Base-by-base conservation (phyloP, 768 basidiomycete genomes). In the Xerocomellus intermedius region DNA sequence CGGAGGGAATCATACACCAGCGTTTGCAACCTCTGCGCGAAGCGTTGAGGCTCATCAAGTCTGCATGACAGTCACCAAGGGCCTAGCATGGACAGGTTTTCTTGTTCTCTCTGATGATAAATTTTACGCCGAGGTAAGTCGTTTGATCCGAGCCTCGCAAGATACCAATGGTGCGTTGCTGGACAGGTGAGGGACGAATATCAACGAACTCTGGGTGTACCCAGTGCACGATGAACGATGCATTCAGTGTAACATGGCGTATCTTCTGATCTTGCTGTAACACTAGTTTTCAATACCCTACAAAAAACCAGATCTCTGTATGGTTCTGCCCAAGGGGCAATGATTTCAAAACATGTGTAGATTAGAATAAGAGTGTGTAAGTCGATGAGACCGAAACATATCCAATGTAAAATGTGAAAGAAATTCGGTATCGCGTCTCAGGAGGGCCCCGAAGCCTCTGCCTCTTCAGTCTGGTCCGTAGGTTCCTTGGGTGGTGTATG, bases 1-100 rank as follows among this genome's bases (percentile, higher is more conserved):
- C 48, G 88, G 87, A 39, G 85, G 84, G n/a, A 91, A 91, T 63
- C 89, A 91, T 62, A 89, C 89, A 2, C 75, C 82, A 10, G 80
- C 75, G 5, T 91, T 91, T 67, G 73, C 85, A 21, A 69, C 73
- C 49, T 77, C 89, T 24, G 84, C 87, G 26, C 74, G 75, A 28
- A 83, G 79, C 41, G 63, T 72, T 38, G 81, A 82, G 56, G 89
- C 89, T 14, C 89, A 91, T 63, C 75, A 75, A 42, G 76, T 77
- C 21, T 82, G 82, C 30, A 77, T 91, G 67, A 64, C 69, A 8
- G 72, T 83, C 28, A 76, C 81, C 32, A 87, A 85, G 60, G 84
- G 78, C 21, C 69, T 91, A 35, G 86, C 89, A 4, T 71, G 79
- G 53, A 83, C 81, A 4, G 86, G 81, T 2, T 77, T 87, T 57